Evolutionary conservation across 768 basidiomycete species (phyloP).

Genomic region (Collybiopsis luxurians): DNA sequence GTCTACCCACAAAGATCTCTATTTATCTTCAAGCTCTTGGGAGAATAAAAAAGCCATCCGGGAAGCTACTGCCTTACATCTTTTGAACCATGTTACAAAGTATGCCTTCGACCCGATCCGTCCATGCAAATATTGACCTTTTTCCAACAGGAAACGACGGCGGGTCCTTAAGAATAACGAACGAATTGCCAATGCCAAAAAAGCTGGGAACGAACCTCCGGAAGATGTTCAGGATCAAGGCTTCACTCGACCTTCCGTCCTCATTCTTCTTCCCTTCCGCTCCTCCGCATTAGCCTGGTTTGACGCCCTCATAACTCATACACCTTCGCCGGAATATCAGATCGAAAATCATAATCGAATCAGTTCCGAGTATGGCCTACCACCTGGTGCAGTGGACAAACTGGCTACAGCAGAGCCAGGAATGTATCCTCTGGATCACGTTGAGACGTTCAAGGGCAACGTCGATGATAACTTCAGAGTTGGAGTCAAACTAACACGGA

Average conservation of each 20-base stretch:
- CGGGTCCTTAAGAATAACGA: conserved; percentile 93
- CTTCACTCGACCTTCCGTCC: conserved; percentile 92
- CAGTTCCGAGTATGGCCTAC: conserved; percentile 76
- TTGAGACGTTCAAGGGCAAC: conserved; percentile 95
- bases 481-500: conserved; percentile 89
- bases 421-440: conserved; percentile 83
- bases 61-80: conserved; percentile 74
- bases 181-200: conserved; percentile 70
- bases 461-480: conserved; percentile 93
- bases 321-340: conserved; percentile 69
- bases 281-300: conserved; percentile 85
- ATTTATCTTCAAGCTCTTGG: conserved; percentile 62
- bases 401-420: conserved; percentile 70
- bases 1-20: conserved; percentile 73
- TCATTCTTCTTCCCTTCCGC: conserved; percentile 92
- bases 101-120: conserved; percentile 28
- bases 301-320: conserved; percentile 72
- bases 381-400: conserved; percentile 78
- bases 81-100: conserved; percentile 89
- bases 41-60: conserved; percentile 62
- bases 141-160: conserved; percentile 76
- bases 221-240: conserved; percentile 93
- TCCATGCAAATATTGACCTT: conserved; percentile 1
- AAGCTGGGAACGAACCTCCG: conserved; percentile 53
- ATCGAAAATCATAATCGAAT: conserved; percentile 89